Conservation (phyloP, 345 rosid genomes). For the sweet orange (Citrus sinensis) region DNA sequence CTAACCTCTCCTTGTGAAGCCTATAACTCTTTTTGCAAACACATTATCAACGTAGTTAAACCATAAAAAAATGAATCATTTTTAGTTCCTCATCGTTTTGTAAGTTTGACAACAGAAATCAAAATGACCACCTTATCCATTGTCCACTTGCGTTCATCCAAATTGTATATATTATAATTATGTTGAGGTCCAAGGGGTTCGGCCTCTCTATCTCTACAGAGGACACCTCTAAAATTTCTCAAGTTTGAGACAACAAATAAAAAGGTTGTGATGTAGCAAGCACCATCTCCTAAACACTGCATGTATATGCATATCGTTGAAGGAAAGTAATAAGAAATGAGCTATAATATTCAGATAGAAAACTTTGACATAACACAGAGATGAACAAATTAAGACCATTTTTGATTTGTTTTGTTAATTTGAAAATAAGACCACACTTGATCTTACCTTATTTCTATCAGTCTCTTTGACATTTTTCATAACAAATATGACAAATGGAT, state of each 20-base stretch:
- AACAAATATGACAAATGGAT: too few species aligned
- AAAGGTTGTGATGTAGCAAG: too few species aligned
- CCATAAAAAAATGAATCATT: not conserved
- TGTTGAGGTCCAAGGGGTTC: constrained; percentile 70
- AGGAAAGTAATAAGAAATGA: too few species aligned
- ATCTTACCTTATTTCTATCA: too few species aligned
- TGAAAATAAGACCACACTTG: too few species aligned
- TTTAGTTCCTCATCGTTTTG: not conserved
- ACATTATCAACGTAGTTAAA: not conserved
- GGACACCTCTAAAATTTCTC: constrained; percentile 85
- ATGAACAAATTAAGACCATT: too few species aligned
- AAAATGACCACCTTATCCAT: constrained; percentile 34
- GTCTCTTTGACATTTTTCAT: too few species aligned
- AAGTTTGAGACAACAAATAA: constrained; percentile 32
- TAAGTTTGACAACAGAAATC: not conserved
- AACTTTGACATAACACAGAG: too few species aligned
- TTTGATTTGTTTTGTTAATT: too few species aligned
- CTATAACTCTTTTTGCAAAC: constrained; percentile 64
- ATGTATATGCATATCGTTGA: too few species aligned
- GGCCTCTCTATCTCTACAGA: constrained; percentile 56
- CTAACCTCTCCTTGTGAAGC: constrained; percentile 3
- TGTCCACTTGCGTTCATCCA: constrained; percentile 58
- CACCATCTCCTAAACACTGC: too few species aligned
- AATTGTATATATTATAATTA: constrained; percentile 51
- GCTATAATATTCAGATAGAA: too few species aligned